Evolutionary conservation across 495 filamentous ascomycete species (phyloP).

Genomic region (Astrothelium macrocarpum): DNA sequence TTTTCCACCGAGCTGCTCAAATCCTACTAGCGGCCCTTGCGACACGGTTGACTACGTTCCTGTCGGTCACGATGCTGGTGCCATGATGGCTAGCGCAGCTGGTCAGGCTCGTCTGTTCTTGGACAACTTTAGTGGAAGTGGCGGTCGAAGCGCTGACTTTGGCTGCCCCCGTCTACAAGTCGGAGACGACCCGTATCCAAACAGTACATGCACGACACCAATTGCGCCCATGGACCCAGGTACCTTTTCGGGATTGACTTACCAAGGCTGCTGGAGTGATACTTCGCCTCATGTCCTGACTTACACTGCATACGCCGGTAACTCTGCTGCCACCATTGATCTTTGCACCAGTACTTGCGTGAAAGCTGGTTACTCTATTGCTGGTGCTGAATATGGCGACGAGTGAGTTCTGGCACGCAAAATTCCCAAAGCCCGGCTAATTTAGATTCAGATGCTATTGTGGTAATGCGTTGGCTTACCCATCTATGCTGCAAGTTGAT

Average conservation of each 20-base stretch:
- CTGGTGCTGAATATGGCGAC: conserved; percentile 14
- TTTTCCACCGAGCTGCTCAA: conserved; percentile 13
- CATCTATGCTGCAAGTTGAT: not conserved
- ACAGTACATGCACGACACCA: conserved; percentile 1
- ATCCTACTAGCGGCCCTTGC: conserved; percentile 12
- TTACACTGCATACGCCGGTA: conserved; percentile 10
- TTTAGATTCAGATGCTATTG: conserved; percentile 15
- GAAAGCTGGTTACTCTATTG: conserved; percentile 4
- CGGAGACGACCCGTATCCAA: conserved; percentile 19
- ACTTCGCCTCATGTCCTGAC: conserved; percentile 4
- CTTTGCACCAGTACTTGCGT: conserved; percentile 8
- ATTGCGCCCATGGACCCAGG: not conserved
- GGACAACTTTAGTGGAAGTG: conserved; percentile 20
- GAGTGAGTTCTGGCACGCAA: conserved; percentile 9
- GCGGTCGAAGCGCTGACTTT: conserved; percentile 15
- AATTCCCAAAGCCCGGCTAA: not conserved
- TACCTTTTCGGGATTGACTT: conserved; percentile 10
- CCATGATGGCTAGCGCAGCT: conserved; percentile 16
- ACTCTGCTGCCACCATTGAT: conserved; percentile 5
- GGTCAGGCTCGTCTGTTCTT: conserved; percentile 20
- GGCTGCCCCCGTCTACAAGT: conserved; percentile 18
- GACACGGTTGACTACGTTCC: conserved; percentile 19
- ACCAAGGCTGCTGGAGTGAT: conserved; percentile 18
- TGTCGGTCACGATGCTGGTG: conserved; percentile 15
- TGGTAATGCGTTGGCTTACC: conserved; percentile 12